Conservation (phyloP, 2,329 filamentous ascomycete genomes). For the Talaromyces amestolkiae region DNA sequence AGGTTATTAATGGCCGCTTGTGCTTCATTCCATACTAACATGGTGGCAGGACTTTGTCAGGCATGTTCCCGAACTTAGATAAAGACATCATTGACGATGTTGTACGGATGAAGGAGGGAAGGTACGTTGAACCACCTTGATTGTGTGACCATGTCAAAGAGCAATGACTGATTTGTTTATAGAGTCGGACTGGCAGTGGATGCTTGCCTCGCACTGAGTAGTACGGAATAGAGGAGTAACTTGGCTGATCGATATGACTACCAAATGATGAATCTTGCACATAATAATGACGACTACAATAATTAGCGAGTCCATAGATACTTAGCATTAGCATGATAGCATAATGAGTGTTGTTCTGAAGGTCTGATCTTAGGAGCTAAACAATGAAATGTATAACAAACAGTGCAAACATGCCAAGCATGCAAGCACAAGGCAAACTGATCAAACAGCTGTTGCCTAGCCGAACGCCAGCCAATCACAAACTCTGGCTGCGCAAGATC, state of each 20-base stretch:
- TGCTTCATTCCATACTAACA: not conserved
- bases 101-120: constrained; percentile 89
- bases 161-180: constrained; percentile 22
- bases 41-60: constrained; percentile 65
- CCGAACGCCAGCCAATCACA: constrained; percentile 11
- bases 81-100: constrained; percentile 95
- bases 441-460: constrained; percentile 14
- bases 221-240: constrained; percentile 13
- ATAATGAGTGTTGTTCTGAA: not conserved
- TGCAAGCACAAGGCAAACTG: not conserved
- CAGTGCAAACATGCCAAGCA: constrained; percentile 13
- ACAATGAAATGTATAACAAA: not conserved
- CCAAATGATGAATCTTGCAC: not conserved
- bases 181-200: constrained; percentile 84
- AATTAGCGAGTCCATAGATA: constrained; percentile 2
- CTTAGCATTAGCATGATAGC: not conserved
- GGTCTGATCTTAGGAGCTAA: not conserved
- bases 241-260: not conserved
- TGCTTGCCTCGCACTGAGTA: constrained; percentile 71
- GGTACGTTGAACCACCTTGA: constrained; percentile 56
- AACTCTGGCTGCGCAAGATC: not conserved
- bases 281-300: not conserved
- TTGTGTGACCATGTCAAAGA: not conserved
- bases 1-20: constrained; percentile 24
- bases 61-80: constrained; percentile 97